Evolutionary conservation across 192 early-diverging fungal species (phyloP).

Genomic region (Entomortierella chlamydospora): DNA sequence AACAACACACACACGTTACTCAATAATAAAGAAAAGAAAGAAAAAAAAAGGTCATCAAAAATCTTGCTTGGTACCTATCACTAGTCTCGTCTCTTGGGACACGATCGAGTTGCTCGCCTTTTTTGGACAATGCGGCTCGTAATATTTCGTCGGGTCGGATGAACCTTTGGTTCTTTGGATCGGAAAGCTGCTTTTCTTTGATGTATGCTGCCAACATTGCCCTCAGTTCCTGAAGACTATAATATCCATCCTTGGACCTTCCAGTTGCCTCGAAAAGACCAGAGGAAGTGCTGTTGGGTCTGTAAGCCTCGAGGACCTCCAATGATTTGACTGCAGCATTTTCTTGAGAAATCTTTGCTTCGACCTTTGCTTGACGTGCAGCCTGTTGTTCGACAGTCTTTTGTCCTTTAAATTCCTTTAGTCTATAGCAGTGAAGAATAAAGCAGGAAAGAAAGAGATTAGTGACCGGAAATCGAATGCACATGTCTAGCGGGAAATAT

Average conservation of each 20-base stretch:
- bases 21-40: no score
- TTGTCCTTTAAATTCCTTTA: constrained; percentile 33
- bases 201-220: constrained; percentile 72
- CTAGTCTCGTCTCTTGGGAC: constrained; percentile 30
- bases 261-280: constrained; percentile 67
- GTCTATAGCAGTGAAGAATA: constrained; percentile 11
- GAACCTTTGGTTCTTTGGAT: constrained; percentile 60
- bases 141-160: constrained; percentile 30
- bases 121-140: constrained; percentile 19
- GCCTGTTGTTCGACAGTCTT: constrained; percentile 52
- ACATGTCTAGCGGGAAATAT: background rate
- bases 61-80: constrained; percentile 17
- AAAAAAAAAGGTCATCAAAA: constrained; percentile 7
- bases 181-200: constrained; percentile 67
- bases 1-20: no score
- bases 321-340: constrained; percentile 21
- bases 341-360: constrained; percentile 13
- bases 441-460: background rate
- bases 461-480: background rate
- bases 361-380: constrained; percentile 34
- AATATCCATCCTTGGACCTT: constrained; percentile 64
- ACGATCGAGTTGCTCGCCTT: constrained; percentile 33
- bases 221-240: constrained; percentile 69
- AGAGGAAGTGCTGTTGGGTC: constrained; percentile 59
- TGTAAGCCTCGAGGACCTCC: constrained; percentile 64